phyloP scores from a whole-genome alignment of 345 rosid species.

The Moricandia arvensis region DNA sequence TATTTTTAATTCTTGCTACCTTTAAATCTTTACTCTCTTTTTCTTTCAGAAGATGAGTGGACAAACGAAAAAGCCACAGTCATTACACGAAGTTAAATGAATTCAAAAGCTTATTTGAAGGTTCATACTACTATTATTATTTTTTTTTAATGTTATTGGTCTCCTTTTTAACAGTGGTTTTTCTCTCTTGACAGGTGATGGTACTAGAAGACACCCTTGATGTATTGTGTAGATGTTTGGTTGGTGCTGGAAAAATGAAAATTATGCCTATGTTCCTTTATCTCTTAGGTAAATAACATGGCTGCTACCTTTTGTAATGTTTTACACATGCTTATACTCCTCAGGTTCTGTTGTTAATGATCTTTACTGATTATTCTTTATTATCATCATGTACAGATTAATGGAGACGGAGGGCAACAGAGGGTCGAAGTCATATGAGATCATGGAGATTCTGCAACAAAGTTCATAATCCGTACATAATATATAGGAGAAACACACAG shows the following conservation, averaged over 20 bases:
- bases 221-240: conserved; percentile 79
- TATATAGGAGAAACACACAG: too few relatives aligned
- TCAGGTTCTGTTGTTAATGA: background rate
- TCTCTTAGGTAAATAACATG: conserved; percentile 51
- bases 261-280: conserved; percentile 58
- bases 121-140: conserved; percentile 34
- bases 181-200: conserved; percentile 51
- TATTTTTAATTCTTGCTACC: too few relatives aligned
- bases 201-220: conserved; percentile 59
- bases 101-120: conserved; percentile 61
- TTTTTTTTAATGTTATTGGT: conserved; percentile 5
- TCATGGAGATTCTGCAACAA: conserved; percentile 59
- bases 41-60: too few relatives aligned
- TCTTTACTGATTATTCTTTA: conserved; percentile 24
- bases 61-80: too few relatives aligned
- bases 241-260: conserved; percentile 58
- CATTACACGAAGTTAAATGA: conserved; percentile 70
- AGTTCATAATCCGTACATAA: too few relatives aligned
- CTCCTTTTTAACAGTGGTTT: background rate
- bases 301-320: background rate
- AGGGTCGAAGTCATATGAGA: conserved; percentile 89
- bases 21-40: too few relatives aligned
- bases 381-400: conserved; percentile 57
- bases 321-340: background rate
- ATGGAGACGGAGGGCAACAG: conserved; percentile 94